Percentiles rank a stretch among this genome's conserved stretches.
Conservation (phyloP, 2,329 filamentous ascomycete genomes). For the Nakataea oryzae region DNA sequence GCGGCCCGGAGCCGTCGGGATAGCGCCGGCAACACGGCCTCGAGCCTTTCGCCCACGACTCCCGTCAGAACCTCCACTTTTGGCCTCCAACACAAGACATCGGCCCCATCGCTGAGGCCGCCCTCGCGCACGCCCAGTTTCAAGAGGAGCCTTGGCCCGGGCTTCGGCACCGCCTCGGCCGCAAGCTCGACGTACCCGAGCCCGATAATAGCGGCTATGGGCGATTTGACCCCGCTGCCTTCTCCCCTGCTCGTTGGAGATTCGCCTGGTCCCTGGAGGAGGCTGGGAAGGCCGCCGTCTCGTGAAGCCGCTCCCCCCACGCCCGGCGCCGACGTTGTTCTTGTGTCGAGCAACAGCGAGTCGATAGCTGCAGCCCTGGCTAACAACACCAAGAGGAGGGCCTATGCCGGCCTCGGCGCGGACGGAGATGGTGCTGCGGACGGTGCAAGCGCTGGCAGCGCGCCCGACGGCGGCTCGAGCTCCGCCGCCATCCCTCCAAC, state of each 20-base stretch:
- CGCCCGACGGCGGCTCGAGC: neutral
- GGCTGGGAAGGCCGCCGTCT: slow-evolving; percentile 37
- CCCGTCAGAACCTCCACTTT: slow-evolving; percentile 14
- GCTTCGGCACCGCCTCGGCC: slow-evolving; percentile 39
- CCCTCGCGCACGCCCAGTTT: slow-evolving; percentile 51
- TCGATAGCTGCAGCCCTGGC: slow-evolving; percentile 38
- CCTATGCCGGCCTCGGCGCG: slow-evolving; percentile 37
- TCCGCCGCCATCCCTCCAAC: slow-evolving; percentile 6
- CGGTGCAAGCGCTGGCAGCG: slow-evolving; percentile 14
- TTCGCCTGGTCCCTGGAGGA: slow-evolving; percentile 58
- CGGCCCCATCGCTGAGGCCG: slow-evolving; percentile 35
- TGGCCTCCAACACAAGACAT: slow-evolving; percentile 26
- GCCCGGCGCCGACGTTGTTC: slow-evolving; percentile 30
- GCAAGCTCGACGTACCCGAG: slow-evolving; percentile 62
- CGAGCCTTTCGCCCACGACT: slow-evolving; percentile 11
- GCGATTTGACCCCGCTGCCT: slow-evolving; percentile 68
- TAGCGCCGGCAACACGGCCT: slow-evolving; percentile 6
- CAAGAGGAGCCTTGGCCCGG: slow-evolving; percentile 38
- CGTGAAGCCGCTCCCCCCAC: slow-evolving; percentile 25
- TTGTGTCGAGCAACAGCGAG: slow-evolving; percentile 41
- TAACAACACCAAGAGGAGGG: slow-evolving; percentile 45
- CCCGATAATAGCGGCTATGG: slow-evolving; percentile 64
- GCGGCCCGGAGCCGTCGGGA: slow-evolving; percentile 3
- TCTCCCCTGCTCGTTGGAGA: slow-evolving; percentile 59
- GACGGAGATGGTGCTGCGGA: slow-evolving; percentile 16